Evolutionary conservation across 768 basidiomycete genomes (phyloP).

Genomic region (Lactifluus subvellereus): DNA sequence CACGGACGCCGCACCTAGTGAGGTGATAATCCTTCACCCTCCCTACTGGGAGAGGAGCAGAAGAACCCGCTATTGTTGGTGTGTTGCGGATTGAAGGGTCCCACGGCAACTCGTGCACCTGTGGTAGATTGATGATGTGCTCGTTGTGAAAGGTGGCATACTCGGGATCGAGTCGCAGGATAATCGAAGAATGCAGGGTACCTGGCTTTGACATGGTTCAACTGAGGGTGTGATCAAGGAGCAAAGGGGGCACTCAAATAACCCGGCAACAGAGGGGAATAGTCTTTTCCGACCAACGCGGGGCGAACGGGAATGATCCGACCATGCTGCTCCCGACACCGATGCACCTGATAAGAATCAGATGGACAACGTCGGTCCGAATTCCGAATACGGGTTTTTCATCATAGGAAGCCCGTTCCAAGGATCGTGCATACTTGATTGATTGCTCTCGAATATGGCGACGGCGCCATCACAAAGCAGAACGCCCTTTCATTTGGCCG

Average conservation of each 20-base stretch:
- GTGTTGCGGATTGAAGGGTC: conserved; percentile 48
- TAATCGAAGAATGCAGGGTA: conserved; percentile 58
- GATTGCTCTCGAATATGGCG: conserved; percentile 16
- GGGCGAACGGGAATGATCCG: conserved; percentile 2
- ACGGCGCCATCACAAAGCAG: conserved; percentile 38
- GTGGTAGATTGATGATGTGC: conserved; percentile 40
- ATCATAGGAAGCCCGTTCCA: background rate
- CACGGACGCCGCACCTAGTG: conserved; percentile 49
- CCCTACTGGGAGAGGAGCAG: conserved; percentile 51
- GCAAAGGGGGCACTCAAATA: conserved; percentile 13
- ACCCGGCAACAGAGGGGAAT: background rate
- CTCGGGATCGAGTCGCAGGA: conserved; percentile 56
- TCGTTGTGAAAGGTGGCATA: conserved; percentile 58
- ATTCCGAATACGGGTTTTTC: background rate
- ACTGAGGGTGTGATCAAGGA: conserved; percentile 8
- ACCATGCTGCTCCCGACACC: background rate
- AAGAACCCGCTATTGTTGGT: conserved; percentile 51
- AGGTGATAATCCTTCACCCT: conserved; percentile 48
- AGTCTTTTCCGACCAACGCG: background rate
- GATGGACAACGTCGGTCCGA: conserved; percentile 6
- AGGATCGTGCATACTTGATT: background rate
- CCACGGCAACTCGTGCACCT: conserved; percentile 58
- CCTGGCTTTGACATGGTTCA: conserved; percentile 31
- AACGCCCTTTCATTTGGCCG: conserved; percentile 39
- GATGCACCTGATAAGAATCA: background rate